Conservation (phyloP, 345 rosid genomes). For the rapeseed (Brassica napus) region DNA sequence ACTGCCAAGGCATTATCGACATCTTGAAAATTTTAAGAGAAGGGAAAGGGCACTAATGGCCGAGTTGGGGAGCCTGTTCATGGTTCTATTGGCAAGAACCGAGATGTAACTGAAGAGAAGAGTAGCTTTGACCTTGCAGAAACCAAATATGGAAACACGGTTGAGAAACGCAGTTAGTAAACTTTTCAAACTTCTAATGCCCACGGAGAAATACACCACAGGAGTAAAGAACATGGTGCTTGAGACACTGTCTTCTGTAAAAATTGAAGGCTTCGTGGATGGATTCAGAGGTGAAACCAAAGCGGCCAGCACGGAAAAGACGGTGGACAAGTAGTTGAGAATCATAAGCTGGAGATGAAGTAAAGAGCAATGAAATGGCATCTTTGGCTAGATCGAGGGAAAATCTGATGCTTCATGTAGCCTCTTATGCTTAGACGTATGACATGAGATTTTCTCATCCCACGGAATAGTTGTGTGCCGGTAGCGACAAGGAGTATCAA, state of each 20-base stretch:
- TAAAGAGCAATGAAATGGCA: conserved; percentile 2
- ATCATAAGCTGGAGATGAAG: neutral
- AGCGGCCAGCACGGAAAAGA: conserved; percentile 86
- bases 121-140: conserved; percentile 47
- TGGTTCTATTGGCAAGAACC: conserved; percentile 48
- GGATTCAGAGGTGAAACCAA: conserved; percentile 74
- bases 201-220: conserved; percentile 54
- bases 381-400: neutral
- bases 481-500: conserved; percentile 18
- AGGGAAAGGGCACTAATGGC: conserved; percentile 33
- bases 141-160: conserved; percentile 48
- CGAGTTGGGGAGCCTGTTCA: conserved; percentile 43
- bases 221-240: conserved; percentile 64
- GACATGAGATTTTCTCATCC: conserved; percentile 29
- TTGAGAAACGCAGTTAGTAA: no score
- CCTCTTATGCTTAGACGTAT: neutral
- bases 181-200: no score
- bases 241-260: conserved; percentile 54
- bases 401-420: no score
- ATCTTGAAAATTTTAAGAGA: no score
- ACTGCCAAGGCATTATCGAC: no score
- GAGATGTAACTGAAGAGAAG: conserved; percentile 48
- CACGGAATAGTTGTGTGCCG: conserved; percentile 5
- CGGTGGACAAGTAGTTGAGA: conserved; percentile 75
- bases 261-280: conserved; percentile 54